Conservation (phyloP, 2,329 filamentous ascomycete genomes). For the Colletotrichum karsti region DNA sequence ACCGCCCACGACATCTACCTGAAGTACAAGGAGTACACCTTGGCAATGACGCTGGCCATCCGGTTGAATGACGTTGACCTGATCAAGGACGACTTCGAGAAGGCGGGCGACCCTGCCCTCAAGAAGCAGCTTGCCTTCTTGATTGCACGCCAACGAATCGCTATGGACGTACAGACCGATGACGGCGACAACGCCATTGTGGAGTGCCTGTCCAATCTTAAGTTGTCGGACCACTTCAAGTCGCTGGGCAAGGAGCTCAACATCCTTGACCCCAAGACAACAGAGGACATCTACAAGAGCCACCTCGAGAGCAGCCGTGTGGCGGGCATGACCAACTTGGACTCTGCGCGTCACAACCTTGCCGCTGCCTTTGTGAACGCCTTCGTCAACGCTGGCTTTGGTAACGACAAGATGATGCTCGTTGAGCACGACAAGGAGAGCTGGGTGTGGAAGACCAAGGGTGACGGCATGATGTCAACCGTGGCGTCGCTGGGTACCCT, state of each 20-base stretch:
- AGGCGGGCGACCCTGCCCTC: slow-evolving; percentile 81
- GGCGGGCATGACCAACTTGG: slow-evolving; percentile 90
- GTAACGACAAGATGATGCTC: slow-evolving; percentile 98
- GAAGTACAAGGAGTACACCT: slow-evolving; percentile 89
- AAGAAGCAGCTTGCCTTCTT: slow-evolving; percentile 96
- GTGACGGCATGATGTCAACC: slow-evolving; percentile 96
- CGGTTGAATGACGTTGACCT: slow-evolving; percentile 87
- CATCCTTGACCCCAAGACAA: slow-evolving; percentile 94
- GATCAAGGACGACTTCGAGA: slow-evolving; percentile 83
- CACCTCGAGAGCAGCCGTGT: slow-evolving; percentile 96
- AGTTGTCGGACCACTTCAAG: slow-evolving; percentile 92
- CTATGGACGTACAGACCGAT: slow-evolving; percentile 69
- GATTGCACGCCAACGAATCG: slow-evolving; percentile 90
- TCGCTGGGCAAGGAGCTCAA: slow-evolving; percentile 94
- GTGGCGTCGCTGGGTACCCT: slow-evolving; percentile 93
- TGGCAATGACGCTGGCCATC: slow-evolving; percentile 94
- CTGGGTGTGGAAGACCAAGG: slow-evolving; percentile 99
- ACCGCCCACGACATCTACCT: slow-evolving; percentile 95
- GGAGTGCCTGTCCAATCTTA: slow-evolving; percentile 88
- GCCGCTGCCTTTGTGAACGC: slow-evolving; percentile 96
- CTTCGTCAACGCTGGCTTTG: slow-evolving; percentile 95
- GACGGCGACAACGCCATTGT: slow-evolving; percentile 50
- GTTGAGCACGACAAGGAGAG: slow-evolving; percentile 87
- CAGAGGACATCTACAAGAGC: slow-evolving; percentile 99
- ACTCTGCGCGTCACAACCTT: slow-evolving; percentile 95